Evolutionary conservation across 257 asterid species (phyloP).

Genomic region (Rhazya stricta): DNA sequence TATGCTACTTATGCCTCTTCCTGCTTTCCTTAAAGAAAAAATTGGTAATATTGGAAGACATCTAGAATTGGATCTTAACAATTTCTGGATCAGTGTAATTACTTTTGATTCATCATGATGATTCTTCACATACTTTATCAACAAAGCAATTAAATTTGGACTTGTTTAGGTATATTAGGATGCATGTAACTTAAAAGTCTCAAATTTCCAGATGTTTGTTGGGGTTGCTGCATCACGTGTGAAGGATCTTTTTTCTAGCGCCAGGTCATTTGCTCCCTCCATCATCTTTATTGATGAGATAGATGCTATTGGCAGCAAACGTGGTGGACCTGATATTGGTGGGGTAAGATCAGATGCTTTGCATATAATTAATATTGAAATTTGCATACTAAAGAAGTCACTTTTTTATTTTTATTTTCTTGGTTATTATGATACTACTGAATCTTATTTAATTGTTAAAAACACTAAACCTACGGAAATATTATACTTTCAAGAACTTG

Average conservation of each 20-base stretch:
- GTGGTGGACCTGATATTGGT: constrained; percentile 99
- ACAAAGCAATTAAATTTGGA: neutral
- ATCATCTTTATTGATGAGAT: constrained; percentile 97
- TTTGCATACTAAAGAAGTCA: neutral
- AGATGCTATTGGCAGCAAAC: constrained; percentile 98
- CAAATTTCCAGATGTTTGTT: constrained; percentile 80
- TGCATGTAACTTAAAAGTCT: neutral
- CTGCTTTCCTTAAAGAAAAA: neutral
- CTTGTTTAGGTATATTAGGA: neutral
- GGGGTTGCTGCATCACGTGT: constrained; percentile 99
- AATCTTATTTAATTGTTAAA: neutral
- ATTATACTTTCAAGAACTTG: neutral
- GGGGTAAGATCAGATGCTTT: constrained; percentile 63
- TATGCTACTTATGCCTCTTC: neutral
- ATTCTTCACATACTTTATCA: neutral
- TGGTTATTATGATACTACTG: neutral
- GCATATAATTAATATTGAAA: neutral
- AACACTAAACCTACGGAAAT: neutral
- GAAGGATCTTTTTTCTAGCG: constrained; percentile 92
- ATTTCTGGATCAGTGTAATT: neutral
- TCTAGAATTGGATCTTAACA: neutral
- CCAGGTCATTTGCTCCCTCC: constrained; percentile 96
- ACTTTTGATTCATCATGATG: neutral
- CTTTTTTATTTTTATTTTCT: neutral
- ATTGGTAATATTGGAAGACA: neutral